Base-by-base conservation (phyloP, 2,329 filamentous ascomycete species). In the Talaromyces verruculosus region DNA sequence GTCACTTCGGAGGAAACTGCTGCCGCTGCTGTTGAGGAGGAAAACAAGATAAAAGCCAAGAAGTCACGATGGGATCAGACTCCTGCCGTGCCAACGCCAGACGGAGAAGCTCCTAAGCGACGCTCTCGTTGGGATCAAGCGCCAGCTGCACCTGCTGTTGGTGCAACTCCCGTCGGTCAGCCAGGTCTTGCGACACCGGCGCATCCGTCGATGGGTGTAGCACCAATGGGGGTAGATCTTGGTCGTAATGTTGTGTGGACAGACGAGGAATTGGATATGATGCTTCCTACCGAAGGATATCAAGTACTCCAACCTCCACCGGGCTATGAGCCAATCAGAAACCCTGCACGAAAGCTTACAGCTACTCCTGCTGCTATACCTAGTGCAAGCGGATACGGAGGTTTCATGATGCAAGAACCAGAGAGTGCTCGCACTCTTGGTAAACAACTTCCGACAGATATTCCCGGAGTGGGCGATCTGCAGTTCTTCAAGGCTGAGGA, bases 401-500 rank as follows among this genome's bases (percentile, higher is more conserved):
- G 95, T 2, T 99, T 98, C 81, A 95, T 96, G 89, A 96, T 97
- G 88, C 95, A 98, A 76, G 93, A 99, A 71, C 91, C 93, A 8
- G 93, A 96, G 71, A 93, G 91, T 75, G 88, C 89, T 67, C 87
- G 92, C 69, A 83, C 91, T 60, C 87, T 94, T 74, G 92, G 93
- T 71, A 96, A 96, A 80, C 92, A 96, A 71, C 87, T 98, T 73
- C 92, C 94, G 8, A 96, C 92, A 3, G 94, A 98, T 75, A 97
- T 99, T 43, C 93, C 95, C 3, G 95, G 95, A 45, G 93, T 99
- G 60, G 93, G 93, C 45, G 95, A 99, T 77, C 82, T 99, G 61
- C 93, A 97, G 71, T 99, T 98, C 77, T 97, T 99, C 85, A 99
- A 99, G 81, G 88, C 93, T 1, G 95, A 99, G 78, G 95, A 99